Evolutionary conservation across 192 early-diverging fungal species (phyloP), one percentile per base, ranked within the genome.

Genomic region (Dissophora globulifera): DNA sequence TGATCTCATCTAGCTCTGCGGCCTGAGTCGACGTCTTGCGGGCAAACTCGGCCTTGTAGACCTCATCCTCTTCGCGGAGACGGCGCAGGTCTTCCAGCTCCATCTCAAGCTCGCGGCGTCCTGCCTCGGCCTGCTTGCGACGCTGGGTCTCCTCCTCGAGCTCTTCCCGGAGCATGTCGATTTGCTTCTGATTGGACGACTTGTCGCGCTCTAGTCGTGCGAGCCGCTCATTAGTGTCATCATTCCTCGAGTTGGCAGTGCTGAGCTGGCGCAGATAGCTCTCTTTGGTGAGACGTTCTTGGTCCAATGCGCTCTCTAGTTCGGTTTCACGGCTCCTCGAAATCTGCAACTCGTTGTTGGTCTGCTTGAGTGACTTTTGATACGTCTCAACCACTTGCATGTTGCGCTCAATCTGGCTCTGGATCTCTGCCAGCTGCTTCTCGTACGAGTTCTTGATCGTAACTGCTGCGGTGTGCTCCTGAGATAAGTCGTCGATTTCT

Each of bases 1-100:
- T 84, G 69, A 92, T 42, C 11, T 93, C 93, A 29, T 85, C 83
- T 27, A 92, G 71, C 70, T 93, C 90, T 13, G 87, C 72, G 23
- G 72, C 58, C 40, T 66, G 62, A 11, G 63, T 57, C 1, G 63
- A 66, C 0, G 58, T 55, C 58, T 76, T 76, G 22, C 59, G 56
- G 17, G 31, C 51, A 58, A 76, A 76, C 52, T 76, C 72, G 2
- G 72, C 72, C 52, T 76, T 76, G 46, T 58, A 67, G 11, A 76
- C 15, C 46, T 76, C 72, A 19, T 76, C 72, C 35, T 76, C 72
- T 11, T 66, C 72, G 4, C 62, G 72, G 8, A 33, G 19, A 10
- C 72, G 56, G 8, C 58, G 57, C 22, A 76, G 7, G 20, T 76
- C 72, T 17, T 76, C 72, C 27, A 67, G 4, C 58, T 76, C 72